Evolutionary conservation across 148 eudicot species (phyloP).

Genomic region (Chenopodium formosanum): DNA sequence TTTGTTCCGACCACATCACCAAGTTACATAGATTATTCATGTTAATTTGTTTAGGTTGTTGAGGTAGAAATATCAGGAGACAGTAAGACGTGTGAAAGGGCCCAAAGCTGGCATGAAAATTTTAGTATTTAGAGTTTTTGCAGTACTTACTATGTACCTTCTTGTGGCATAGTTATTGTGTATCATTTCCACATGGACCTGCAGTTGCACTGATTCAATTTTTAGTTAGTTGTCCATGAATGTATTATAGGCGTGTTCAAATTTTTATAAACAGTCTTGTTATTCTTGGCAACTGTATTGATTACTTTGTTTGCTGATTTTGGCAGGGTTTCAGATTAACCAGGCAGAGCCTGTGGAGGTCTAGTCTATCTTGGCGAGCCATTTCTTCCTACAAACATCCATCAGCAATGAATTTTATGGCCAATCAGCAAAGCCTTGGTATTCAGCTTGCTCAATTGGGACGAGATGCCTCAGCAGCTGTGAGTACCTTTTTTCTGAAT

Average conservation of each 20-base stretch:
- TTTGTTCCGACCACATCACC: not conserved
- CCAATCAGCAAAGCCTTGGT: constrained; percentile 84
- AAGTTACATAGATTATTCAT: not conserved
- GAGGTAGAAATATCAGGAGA: not conserved
- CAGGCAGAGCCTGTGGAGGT: constrained; percentile 68
- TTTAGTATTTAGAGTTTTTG: not conserved
- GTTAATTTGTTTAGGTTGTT: not conserved
- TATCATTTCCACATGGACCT: not conserved
- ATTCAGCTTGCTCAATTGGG: constrained; percentile 90
- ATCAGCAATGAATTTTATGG: constrained; percentile 68
- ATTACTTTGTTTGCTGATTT: constrained; percentile 7
- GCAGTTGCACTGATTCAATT: not conserved
- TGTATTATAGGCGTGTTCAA: not conserved
- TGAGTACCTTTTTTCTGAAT: constrained; percentile 29
- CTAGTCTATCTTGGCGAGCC: constrained; percentile 68
- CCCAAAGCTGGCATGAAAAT: not conserved
- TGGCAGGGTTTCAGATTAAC: constrained; percentile 76
- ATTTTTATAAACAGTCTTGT: not conserved
- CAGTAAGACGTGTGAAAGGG: not conserved
- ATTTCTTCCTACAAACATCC: constrained; percentile 67
- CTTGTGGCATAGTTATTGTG: not conserved
- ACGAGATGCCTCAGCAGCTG: constrained; percentile 98
- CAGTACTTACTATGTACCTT: not conserved
- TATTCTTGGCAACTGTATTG: not conserved
- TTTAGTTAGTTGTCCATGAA: too few relatives aligned